Evolutionary conservation across 1,284 basidiomycete genomes (phyloP), one percentile per base, ranked within the genome.

Genomic region (Caloboletus inedulis): DNA sequence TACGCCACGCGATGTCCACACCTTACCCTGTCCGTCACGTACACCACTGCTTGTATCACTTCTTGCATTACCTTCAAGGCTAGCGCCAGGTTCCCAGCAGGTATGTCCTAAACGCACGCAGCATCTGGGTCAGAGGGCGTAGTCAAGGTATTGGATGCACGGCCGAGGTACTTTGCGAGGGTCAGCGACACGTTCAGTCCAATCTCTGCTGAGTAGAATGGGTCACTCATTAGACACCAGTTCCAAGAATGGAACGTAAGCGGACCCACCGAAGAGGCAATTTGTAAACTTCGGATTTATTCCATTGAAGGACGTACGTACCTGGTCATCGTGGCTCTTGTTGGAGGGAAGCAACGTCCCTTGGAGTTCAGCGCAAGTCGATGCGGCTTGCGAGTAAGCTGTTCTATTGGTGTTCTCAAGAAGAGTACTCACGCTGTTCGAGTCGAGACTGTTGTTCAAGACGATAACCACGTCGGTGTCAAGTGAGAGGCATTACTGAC

Each of bases 401-500:
- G n/a, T n/a, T n/a, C 18, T 18, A 62, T 13, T 14, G 54, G 45
- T 3, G 50, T 50, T 39, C 46, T 56, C 35, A 54, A 19, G 3
- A 61, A 51, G 14, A 61, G 46, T 19, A 53, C 53, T 19, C 59
- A 49, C 43, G 25, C 59, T 51, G 33, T 57, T 53, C 7, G 42
- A 29, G 39, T 62, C 14, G 33, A 62, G 43, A 40, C 59, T 56
- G 27, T 63, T 62, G 47, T 63, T 62, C 1, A 53, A 62, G 31
- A 59, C 25, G 29, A 61, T 52, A 7, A 63, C 51, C 33, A 63
- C 48, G 12, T 55, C 51, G n/a, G 23, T 9, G n/a, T n/a, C n/a
- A n/a, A n/a, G n/a, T n/a, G n/a, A n/a, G n/a, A n/a, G n/a, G n/a
- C n/a, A n/a, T n/a, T n/a, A n/a, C n/a, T n/a, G n/a, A n/a, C n/a